Evolutionary conservation across 805 yeast species (phyloP).

Genomic region (Wickerhamomyces bovis): DNA sequence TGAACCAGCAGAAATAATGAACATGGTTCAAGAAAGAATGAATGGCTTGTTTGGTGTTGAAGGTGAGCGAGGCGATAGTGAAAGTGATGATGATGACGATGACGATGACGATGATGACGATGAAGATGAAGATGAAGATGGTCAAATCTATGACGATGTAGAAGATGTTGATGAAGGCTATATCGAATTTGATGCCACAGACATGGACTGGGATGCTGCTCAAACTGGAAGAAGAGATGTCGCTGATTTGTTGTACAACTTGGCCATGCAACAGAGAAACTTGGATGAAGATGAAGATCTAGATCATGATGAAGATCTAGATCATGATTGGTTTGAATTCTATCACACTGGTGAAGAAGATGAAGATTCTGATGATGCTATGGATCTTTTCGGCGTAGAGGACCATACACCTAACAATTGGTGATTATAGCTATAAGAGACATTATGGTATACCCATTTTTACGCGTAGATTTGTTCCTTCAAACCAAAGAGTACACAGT

Average conservation of each 20-base stretch:
- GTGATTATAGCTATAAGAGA: too few relatives aligned
- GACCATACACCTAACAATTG: not conserved
- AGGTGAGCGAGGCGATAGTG: not conserved
- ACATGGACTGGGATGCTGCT: too few relatives aligned
- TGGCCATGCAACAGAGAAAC: not conserved
- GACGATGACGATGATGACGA: conserved; percentile 11
- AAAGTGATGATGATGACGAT: conserved; percentile 1
- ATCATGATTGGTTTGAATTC: not conserved
- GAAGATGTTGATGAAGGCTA: not conserved
- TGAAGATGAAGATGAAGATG: not conserved
- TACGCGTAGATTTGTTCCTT: not conserved
- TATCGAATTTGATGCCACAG: not conserved
- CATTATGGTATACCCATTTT: too few relatives aligned
- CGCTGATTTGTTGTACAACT: too few relatives aligned
- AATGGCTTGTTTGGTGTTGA: conserved; percentile 10
- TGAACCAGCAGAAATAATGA: conserved; percentile 17
- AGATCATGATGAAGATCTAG: conserved; percentile 1
- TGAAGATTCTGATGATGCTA: not conserved
- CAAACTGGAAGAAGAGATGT: not conserved
- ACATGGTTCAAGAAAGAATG: not conserved
- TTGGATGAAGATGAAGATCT: not conserved
- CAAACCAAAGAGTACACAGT: too few relatives aligned
- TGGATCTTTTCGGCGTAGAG: not conserved
- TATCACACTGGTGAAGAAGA: not conserved
- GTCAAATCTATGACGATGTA: too few relatives aligned